Conservation (phyloP, 768 basidiomycete species). For the Lactarius tabidus region DNA sequence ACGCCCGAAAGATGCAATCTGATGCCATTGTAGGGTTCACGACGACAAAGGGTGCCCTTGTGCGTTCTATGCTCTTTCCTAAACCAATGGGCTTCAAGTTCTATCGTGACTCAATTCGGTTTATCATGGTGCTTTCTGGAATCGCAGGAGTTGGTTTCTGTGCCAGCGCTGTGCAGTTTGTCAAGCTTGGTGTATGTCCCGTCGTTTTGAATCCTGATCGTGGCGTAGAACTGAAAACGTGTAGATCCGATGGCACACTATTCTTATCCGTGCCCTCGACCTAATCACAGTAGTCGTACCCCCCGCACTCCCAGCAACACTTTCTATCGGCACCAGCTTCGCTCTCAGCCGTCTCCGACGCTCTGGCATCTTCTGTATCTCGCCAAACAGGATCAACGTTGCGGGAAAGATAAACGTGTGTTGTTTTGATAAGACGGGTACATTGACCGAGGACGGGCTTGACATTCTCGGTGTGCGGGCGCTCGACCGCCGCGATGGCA, state of each 20-base stretch:
- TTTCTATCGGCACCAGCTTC: constrained; percentile 97
- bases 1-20: constrained; percentile 1
- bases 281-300: constrained; percentile 97
- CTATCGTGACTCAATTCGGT: constrained; percentile 86
- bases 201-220: constrained; percentile 6
- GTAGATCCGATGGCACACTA: constrained; percentile 86
- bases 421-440: constrained; percentile 99
- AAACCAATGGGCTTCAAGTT: constrained; percentile 99
- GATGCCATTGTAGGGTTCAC: constrained; percentile 66
- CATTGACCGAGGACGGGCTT: constrained; percentile 94
- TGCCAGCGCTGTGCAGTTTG: constrained; percentile 86
- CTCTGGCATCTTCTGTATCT: constrained; percentile 90
- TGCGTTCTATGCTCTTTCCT: constrained; percentile 97
- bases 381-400: constrained; percentile 92
- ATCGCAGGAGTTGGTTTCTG: constrained; percentile 90
- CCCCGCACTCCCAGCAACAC: constrained; percentile 92
- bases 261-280: constrained; percentile 87
- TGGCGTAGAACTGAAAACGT: constrained; percentile 10
- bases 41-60: constrained; percentile 94
- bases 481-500: constrained; percentile 57
- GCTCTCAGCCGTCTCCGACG: constrained; percentile 86
- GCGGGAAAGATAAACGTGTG: constrained; percentile 95
- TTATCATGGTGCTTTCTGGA: constrained; percentile 88
- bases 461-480: constrained; percentile 93
- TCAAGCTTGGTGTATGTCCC: constrained; percentile 73